Evolutionary conservation across 176 grass and related monocot genomes (phyloP).

Genomic region (Hsuehochloa calcarea): DNA sequence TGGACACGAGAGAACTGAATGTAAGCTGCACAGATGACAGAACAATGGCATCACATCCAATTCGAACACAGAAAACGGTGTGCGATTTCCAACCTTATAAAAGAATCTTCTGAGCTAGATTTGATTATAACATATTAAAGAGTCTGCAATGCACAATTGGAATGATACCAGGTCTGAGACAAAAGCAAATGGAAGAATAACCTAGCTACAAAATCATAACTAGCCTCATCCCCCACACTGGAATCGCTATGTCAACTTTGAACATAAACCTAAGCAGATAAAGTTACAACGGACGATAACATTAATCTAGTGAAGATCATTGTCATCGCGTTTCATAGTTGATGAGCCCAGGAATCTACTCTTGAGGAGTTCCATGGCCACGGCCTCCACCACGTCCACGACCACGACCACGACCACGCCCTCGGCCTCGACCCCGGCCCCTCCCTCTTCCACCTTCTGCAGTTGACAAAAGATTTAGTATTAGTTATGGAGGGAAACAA

Average conservation of each 20-base stretch:
- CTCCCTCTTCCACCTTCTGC: constrained; percentile 43
- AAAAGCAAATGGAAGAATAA: constrained; percentile 55
- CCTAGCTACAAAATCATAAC: constrained; percentile 80
- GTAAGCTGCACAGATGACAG: not conserved
- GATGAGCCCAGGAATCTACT: constrained; percentile 37
- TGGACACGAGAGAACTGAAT: not conserved
- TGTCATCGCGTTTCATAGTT: not conserved
- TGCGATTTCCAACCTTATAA: not conserved
- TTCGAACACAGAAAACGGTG: constrained; percentile 1
- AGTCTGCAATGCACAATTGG: constrained; percentile 43
- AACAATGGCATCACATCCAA: not conserved
- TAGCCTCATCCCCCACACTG: constrained; percentile 48
- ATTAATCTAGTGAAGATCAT: constrained; percentile 18
- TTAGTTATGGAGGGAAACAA: not conserved
- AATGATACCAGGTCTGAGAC: constrained; percentile 14
- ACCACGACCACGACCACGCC: too few relatives aligned
- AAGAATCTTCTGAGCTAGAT: constrained; percentile 38
- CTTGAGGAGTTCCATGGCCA: constrained; percentile 23
- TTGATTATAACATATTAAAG: constrained; percentile 24
- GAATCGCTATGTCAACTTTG: constrained; percentile 42
- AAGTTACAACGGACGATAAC: constrained; percentile 30
- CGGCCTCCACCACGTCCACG: constrained; percentile 29
- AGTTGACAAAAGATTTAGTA: constrained; percentile 7
- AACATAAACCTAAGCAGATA: constrained; percentile 49
- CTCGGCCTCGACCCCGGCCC: constrained; percentile 27